Base-by-base conservation (phyloP, 768 basidiomycete species). In the Albatrellus ellisii region DNA sequence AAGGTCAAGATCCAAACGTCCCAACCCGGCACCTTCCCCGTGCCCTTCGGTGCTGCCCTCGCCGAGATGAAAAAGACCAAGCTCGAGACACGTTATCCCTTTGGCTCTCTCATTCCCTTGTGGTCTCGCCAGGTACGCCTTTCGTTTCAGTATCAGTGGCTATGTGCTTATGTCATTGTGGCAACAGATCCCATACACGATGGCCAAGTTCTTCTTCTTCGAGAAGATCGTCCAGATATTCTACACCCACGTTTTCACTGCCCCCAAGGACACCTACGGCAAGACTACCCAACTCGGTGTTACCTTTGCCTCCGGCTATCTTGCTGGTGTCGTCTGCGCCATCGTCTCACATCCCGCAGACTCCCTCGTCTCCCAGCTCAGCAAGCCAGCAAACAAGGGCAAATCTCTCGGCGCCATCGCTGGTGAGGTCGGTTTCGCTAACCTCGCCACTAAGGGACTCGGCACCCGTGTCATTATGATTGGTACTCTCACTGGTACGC, bases 151-250 rank as follows among this genome's bases (percentile, higher is more conserved):
- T n/a, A n/a, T n/a, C n/a, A n/a, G n/a, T n/a, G n/a, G n/a, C n/a
- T n/a, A n/a, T n/a, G 14, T 38, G 4, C 25, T 15, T 29, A 41
- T 37, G n/a, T 49, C 25, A 26, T 25, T 2, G 24, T 39, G 0
- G 14, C 4, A 47, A 41, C 60, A 94, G 83, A 90, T 94, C 56
- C 91, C 91, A 41, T 95, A 95, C 72, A 95, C 91, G 56, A 92
- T 95, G 90, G 90, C 90, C 70, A 95, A 95, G 67, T 95, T 95
- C 77, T 88, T 76, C 76, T 89, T 87, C 75, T 92, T 80, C 61
- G 88, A 91, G 62, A 79, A 80, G 70, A 83, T 84, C 53, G 86
- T 83, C 59, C 70, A 77, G 56, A 59, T 84, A 53, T 91, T 92
- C 70, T 88, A 88, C 64, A 87, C 82, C 50, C 75, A 84, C 57